Evolutionary conservation across 371 early-diverging fungal species (phyloP).

Genomic region (Syncephalastrum sp.): DNA sequence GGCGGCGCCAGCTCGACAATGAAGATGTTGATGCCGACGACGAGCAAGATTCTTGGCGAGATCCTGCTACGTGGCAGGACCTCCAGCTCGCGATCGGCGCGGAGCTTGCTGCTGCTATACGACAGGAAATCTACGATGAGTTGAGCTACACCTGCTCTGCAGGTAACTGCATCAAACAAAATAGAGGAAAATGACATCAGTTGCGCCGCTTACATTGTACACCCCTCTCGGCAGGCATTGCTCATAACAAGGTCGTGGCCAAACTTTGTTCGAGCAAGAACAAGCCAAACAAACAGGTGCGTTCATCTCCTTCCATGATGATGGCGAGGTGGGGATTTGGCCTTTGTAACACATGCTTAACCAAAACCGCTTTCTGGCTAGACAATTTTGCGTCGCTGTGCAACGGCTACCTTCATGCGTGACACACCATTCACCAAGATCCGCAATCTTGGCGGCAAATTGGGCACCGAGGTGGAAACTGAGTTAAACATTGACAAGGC

Average conservation of each 20-base stretch:
- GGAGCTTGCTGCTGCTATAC: constrained; percentile 63
- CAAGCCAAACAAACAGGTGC: constrained; percentile 85
- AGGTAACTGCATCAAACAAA: constrained; percentile 34
- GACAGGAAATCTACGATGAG: constrained; percentile 64
- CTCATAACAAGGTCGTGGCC: constrained; percentile 81
- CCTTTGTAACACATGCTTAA: background rate
- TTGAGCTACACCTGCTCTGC: constrained; percentile 83
- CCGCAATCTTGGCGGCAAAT: constrained; percentile 85
- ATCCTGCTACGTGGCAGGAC: constrained; percentile 56
- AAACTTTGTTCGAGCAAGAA: constrained; percentile 84
- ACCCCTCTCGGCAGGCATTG: constrained; percentile 52
- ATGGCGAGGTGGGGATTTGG: background rate
- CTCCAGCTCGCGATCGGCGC: constrained; percentile 77
- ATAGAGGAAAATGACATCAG: background rate
- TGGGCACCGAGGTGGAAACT: constrained; percentile 70
- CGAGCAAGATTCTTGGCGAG: constrained; percentile 6
- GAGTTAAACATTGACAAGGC: constrained; percentile 56
- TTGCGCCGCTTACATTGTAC: background rate
- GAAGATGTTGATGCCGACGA: background rate
- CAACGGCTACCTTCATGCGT: constrained; percentile 58
- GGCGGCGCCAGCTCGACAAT: background rate
- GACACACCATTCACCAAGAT: constrained; percentile 72
- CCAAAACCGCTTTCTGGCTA: constrained; percentile 14
- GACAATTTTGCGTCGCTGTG: constrained; percentile 61
- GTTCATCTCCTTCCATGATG: background rate